Percentiles rank a stretch among this genome's conserved stretches.
These are phyloP conservation scores for Colletotrichum zoysiae DNA, from an alignment of 2,329 filamentous ascomycete species.

Conservation along the genomic window DNA sequence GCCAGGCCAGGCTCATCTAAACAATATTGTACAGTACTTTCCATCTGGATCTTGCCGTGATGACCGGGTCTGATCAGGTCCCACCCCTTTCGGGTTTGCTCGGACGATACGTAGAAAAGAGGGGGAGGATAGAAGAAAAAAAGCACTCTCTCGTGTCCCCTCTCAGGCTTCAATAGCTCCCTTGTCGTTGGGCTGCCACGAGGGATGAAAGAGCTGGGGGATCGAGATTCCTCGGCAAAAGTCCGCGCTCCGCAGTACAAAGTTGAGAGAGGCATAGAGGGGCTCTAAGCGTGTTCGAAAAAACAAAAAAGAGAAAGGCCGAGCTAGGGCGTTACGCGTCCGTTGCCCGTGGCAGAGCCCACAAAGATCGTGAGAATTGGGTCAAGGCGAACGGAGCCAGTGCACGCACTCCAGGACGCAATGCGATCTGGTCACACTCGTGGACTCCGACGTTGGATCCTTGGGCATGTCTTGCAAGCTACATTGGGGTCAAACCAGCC, in stretches of 20 bases:
- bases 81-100: conserved; percentile 32
- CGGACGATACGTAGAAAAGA: conserved; percentile 2
- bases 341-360: neutral
- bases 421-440: conserved; percentile 32
- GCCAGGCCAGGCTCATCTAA: neutral
- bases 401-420: neutral
- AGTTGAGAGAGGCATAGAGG: neutral
- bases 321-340: neutral
- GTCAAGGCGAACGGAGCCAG: neutral
- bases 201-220: conserved; percentile 23
- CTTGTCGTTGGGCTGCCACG: conserved; percentile 37
- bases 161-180: conserved; percentile 22
- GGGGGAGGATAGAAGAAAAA: neutral
- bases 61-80: conserved; percentile 1
- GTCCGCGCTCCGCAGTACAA: conserved; percentile 15
- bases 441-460: conserved; percentile 25
- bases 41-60: conserved; percentile 3
- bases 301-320: neutral
- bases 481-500: neutral
- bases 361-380: conserved; percentile 1
- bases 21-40: neutral
- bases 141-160: neutral
- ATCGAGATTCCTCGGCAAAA: conserved; percentile 10
- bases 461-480: conserved; percentile 24
- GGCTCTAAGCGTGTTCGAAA: neutral